phyloP scores from a whole-genome alignment of 2,329 filamentous ascomycete genomes.

The Paraphoma chrysanthemicola region DNA sequence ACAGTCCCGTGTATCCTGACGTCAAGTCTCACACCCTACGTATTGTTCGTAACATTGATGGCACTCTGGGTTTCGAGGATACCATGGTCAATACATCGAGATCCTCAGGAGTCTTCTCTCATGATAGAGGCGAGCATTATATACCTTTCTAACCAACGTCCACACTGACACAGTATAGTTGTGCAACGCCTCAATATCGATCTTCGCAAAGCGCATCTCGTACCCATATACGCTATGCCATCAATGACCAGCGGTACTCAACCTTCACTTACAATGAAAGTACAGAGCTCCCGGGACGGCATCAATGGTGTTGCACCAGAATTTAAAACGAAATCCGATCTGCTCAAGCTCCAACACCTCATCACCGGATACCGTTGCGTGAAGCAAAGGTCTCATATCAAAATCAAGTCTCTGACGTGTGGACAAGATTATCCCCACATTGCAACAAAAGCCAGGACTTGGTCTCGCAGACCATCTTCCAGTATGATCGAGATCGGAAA shows the following conservation, averaged over 20 bases:
- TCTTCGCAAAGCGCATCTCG: conserved; percentile 3
- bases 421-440: conserved; percentile 5
- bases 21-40: conserved; percentile 10
- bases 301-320: conserved; percentile 9
- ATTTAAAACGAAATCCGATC: conserved; percentile 6
- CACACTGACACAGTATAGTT: background rate
- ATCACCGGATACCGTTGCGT: conserved; percentile 14
- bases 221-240: conserved; percentile 14
- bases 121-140: background rate
- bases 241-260: background rate
- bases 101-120: background rate
- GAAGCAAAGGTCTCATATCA: conserved; percentile 3
- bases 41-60: conserved; percentile 13
- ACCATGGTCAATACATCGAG: conserved; percentile 3
- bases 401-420: conserved; percentile 4
- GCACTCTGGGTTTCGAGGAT: conserved; percentile 11
- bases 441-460: background rate
- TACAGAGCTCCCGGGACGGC: conserved; percentile 9
- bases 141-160: background rate
- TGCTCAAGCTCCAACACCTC: conserved; percentile 9
- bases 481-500: conserved; percentile 8
- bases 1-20: conserved; percentile 6
- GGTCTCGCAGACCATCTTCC: background rate
- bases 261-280: conserved; percentile 3
- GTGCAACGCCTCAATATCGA: conserved; percentile 13